Evolutionary conservation across 1,284 basidiomycete genomes (phyloP).

Genomic region (Phlebopus sp.): DNA sequence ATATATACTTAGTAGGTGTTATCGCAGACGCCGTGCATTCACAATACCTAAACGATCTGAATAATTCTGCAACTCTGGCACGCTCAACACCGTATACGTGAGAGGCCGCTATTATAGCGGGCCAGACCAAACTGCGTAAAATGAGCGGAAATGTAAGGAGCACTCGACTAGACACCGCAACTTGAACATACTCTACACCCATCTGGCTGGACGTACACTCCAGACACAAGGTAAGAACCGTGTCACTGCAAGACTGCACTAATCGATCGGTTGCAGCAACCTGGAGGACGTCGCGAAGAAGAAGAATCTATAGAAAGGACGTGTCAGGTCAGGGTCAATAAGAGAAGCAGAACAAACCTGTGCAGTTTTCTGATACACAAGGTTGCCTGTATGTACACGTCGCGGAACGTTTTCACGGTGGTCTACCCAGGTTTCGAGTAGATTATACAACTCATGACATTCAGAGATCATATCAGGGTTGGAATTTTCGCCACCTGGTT

Average conservation of each 20-base stretch:
- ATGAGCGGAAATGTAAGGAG: conserved; percentile 12
- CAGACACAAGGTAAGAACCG: conserved; percentile 30
- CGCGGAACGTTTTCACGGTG: conserved; percentile 23
- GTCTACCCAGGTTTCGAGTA: conserved; percentile 27
- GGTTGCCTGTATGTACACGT: conserved; percentile 30
- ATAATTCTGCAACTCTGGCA: conserved; percentile 39
- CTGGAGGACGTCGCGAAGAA: conserved; percentile 43
- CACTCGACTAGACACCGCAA: conserved; percentile 10
- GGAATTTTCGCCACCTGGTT: conserved; percentile 12
- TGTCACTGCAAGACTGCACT: conserved; percentile 35
- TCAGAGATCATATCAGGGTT: conserved; percentile 23
- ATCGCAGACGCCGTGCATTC: conserved; percentile 5
- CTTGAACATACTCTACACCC: conserved; percentile 35
- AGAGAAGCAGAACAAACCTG: conserved; percentile 30
- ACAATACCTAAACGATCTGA: conserved; percentile 43
- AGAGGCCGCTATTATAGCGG: conserved; percentile 44
- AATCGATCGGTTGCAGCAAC: conserved; percentile 35
- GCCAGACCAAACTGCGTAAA: conserved; percentile 40
- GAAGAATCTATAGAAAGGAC: conserved; percentile 35
- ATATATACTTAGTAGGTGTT: conserved; percentile 10
- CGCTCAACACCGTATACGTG: conserved; percentile 37
- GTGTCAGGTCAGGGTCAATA: conserved; percentile 14
- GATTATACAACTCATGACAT: conserved; percentile 23
- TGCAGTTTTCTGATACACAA: conserved; percentile 32
- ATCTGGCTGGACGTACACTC: conserved; percentile 32